Conservation (phyloP, 2,329 filamentous ascomycete species). For the Aspergillus puulaauensis region DNA sequence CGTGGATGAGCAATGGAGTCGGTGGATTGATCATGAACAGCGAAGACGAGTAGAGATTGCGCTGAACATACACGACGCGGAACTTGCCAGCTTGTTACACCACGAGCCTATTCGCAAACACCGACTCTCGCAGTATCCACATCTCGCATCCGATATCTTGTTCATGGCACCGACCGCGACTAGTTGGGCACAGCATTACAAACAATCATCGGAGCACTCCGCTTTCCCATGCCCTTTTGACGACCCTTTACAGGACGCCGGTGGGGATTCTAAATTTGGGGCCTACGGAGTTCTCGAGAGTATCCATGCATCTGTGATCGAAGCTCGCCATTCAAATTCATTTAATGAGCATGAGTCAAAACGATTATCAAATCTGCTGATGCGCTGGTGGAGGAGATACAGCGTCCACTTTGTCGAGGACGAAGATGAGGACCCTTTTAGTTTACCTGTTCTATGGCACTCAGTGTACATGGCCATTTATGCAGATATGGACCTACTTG, state of each 20-base stretch:
- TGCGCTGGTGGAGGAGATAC: too few species aligned
- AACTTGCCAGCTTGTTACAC: slow-evolving; percentile 24
- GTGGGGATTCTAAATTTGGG: neutral
- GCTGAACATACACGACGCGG: slow-evolving; percentile 29
- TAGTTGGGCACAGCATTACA: slow-evolving; percentile 13
- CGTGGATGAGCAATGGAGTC: slow-evolving; percentile 19
- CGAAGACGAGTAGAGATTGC: slow-evolving; percentile 27
- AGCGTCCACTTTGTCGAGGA: too few species aligned
- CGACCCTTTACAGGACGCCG: neutral
- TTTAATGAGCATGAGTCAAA: neutral
- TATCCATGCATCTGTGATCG: slow-evolving; percentile 21
- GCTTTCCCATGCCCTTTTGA: neutral
- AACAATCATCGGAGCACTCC: neutral
- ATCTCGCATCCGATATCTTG: slow-evolving; percentile 17
- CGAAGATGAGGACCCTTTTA: slow-evolving; percentile 17
- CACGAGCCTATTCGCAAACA: slow-evolving; percentile 20
- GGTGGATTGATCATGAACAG: slow-evolving; percentile 28
- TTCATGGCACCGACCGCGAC: slow-evolving; percentile 19
- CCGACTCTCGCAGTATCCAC: slow-evolving; percentile 4
- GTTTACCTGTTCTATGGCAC: slow-evolving; percentile 31
- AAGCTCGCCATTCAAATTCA: slow-evolving; percentile 18
- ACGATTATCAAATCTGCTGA: too few species aligned
- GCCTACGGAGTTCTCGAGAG: slow-evolving; percentile 8
- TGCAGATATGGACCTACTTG: slow-evolving; percentile 28
- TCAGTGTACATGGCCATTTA: slow-evolving; percentile 27